phyloP scores from a whole-genome alignment of 495 filamentous ascomycete genomes.

The Aspergillus conjunctus region DNA sequence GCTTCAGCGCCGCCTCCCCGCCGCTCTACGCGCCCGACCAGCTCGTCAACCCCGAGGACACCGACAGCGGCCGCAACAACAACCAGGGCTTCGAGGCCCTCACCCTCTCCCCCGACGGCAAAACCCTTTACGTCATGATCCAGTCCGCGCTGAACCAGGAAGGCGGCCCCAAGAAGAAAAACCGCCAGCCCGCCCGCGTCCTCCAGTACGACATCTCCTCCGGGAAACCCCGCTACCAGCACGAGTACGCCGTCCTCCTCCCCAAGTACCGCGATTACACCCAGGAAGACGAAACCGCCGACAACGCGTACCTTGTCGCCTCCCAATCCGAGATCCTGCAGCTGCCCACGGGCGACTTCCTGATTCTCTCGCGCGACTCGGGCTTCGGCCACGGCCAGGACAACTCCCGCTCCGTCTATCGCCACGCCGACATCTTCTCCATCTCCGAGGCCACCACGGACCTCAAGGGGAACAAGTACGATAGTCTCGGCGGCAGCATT shows the following conservation, averaged over 20 bases:
- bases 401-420: slow-evolving; percentile 60
- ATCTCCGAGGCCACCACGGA: slow-evolving; percentile 62
- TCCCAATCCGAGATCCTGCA: slow-evolving; percentile 72
- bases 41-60: slow-evolving; percentile 53
- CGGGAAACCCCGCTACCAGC: slow-evolving; percentile 43
- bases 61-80: slow-evolving; percentile 66
- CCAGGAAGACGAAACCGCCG: slow-evolving; percentile 25
- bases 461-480: slow-evolving; percentile 59
- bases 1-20: slow-evolving; percentile 62
- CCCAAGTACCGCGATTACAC: slow-evolving; percentile 57
- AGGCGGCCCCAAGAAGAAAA: slow-evolving; percentile 58
- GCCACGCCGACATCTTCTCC: slow-evolving; percentile 75
- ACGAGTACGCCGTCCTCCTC: slow-evolving; percentile 70
- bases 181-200: slow-evolving; percentile 58
- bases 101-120: slow-evolving; percentile 63
- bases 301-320: slow-evolving; percentile 50
- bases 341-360: slow-evolving; percentile 63
- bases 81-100: slow-evolving; percentile 82
- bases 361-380: slow-evolving; percentile 71
- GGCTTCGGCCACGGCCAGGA: slow-evolving; percentile 59
- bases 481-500: slow-evolving; percentile 53
- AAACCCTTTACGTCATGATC: slow-evolving; percentile 65
- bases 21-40: slow-evolving; percentile 59
- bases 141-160: slow-evolving; percentile 71
- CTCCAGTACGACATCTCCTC: slow-evolving; percentile 62